Evolutionary conservation across 176 grass and related monocot species (phyloP).

Genomic region (Tuctoria greenei): DNA sequence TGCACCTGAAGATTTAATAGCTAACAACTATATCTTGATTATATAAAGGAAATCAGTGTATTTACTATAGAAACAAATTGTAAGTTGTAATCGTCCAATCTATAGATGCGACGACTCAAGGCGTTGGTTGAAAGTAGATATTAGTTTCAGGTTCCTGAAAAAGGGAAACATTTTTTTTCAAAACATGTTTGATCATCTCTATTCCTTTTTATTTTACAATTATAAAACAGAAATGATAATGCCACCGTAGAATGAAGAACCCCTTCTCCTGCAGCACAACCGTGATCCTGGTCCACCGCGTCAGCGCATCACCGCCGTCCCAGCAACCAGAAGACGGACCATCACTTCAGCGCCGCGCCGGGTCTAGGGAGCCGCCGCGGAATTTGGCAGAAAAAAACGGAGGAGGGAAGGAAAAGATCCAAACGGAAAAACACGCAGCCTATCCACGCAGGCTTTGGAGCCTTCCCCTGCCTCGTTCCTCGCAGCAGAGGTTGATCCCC

Average conservation of each 20-base stretch:
- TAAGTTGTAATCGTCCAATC: too few relatives aligned
- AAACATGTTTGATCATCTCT: too few relatives aligned
- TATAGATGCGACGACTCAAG: too few relatives aligned
- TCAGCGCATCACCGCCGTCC: neutral
- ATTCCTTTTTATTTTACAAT: too few relatives aligned
- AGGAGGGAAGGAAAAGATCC: conserved; percentile 10
- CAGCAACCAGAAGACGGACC: neutral
- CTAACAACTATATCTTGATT: too few relatives aligned
- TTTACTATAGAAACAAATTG: too few relatives aligned
- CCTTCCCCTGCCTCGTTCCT: neutral
- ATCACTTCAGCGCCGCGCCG: conserved; percentile 32
- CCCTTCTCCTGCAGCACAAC: neutral
- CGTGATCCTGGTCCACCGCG: neutral
- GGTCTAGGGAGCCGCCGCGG: neutral
- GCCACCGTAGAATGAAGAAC: too few relatives aligned
- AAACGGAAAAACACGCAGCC: conserved; percentile 3
- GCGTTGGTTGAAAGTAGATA: too few relatives aligned
- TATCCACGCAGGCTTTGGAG: conserved; percentile 20
- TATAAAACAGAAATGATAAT: neutral
- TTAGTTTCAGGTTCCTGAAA: too few relatives aligned
- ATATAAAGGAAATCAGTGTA: too few relatives aligned
- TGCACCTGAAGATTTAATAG: too few relatives aligned
- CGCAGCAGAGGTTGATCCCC: neutral
- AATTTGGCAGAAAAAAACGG: neutral
- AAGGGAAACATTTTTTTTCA: too few relatives aligned